Percentiles rank a stretch among this genome's conserved stretches.
Conservation (phyloP, 441 rosid genomes). For the Jatropha multifida region DNA sequence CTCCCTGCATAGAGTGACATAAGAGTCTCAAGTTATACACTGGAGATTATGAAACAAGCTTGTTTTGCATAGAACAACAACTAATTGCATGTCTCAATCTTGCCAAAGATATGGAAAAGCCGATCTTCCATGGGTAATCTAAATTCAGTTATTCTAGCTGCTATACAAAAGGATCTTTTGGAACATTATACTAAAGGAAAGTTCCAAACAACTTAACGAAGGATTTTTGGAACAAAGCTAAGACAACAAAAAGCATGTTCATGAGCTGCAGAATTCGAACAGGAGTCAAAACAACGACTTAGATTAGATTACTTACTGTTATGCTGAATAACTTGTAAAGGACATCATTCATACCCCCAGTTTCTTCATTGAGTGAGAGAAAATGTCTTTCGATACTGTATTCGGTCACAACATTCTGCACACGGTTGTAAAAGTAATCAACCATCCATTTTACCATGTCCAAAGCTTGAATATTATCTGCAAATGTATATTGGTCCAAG, state of each 20-base stretch:
- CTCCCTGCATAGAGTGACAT: conserved; percentile 50
- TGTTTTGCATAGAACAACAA: background rate
- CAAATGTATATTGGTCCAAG: conserved; percentile 49
- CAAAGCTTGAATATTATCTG: conserved; percentile 46
- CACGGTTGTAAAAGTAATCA: conserved; percentile 53
- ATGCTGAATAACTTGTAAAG: conserved; percentile 46
- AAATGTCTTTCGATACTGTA: conserved; percentile 46
- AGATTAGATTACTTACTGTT: conserved; percentile 34
- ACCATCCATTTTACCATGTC: conserved; percentile 55
- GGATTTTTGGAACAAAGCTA: background rate
- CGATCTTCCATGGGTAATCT: background rate
- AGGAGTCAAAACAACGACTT: background rate
- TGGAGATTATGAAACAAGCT: background rate
- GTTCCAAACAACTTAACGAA: background rate
- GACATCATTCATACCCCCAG: conserved; percentile 67
- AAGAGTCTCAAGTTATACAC: conserved; percentile 18
- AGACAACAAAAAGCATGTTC: background rate
- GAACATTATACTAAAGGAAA: background rate
- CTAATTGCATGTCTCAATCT: background rate
- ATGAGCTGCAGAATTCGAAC: background rate
- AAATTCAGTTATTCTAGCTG: background rate
- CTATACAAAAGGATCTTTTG: background rate
- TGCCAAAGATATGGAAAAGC: background rate
- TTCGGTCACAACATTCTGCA: conserved; percentile 43
- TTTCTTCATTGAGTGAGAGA: conserved; percentile 55